These are phyloP conservation scores for Conticribra guillardii DNA, from an alignment of 108 stramenopile species.

Conservation along the genomic window DNA sequence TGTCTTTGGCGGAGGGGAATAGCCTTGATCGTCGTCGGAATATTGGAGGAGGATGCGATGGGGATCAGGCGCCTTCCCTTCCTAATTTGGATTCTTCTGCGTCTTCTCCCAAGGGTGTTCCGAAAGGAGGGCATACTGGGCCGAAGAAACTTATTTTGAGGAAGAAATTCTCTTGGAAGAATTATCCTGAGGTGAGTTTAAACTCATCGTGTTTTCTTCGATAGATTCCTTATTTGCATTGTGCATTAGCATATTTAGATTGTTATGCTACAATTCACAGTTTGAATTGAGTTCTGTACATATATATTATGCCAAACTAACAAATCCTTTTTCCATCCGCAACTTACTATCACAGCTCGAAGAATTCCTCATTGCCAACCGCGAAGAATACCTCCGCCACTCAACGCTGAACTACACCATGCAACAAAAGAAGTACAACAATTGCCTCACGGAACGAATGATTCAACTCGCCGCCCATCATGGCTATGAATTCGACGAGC, in stretches of 20 bases:
- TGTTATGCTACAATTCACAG: no score
- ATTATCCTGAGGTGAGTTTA: slow-evolving; percentile 82
- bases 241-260: no score
- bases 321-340: slow-evolving; percentile 2
- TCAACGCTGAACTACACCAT: slow-evolving; percentile 87
- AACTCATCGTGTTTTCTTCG: neutral
- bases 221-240: no score
- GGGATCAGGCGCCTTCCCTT: slow-evolving; percentile 1
- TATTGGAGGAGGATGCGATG: no score
- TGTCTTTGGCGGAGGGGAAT: slow-evolving; percentile 34
- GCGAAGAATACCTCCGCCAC: slow-evolving; percentile 86
- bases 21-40: neutral
- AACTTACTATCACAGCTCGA: slow-evolving; percentile 28
- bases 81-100: neutral
- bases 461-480: slow-evolving; percentile 69
- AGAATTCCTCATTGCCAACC: slow-evolving; percentile 62
- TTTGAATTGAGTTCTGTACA: no score
- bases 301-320: no score
- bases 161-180: slow-evolving; percentile 88
- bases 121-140: slow-evolving; percentile 1
- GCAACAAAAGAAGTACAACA: slow-evolving; percentile 90
- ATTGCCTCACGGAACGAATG: slow-evolving; percentile 80
- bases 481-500: slow-evolving; percentile 75
- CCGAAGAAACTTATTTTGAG: slow-evolving; percentile 58
- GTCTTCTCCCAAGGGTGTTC: neutral